Evolutionary conservation across 768 basidiomycete species (phyloP), one percentile per base, ranked within the genome.

Genomic region (Auriscalpium orientale): DNA sequence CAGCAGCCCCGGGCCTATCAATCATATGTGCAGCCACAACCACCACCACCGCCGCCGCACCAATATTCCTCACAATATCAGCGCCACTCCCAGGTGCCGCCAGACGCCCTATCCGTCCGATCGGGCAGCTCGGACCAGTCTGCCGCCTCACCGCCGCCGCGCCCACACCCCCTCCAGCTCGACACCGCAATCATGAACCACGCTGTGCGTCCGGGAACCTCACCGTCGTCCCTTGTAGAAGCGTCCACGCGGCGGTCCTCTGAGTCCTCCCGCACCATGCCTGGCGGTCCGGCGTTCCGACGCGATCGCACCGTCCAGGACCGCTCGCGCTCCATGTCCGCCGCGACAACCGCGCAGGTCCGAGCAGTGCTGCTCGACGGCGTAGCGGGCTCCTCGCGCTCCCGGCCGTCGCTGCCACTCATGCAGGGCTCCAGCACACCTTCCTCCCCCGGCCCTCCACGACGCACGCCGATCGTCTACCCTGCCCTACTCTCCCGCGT

Each of bases 401-500:
- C 72, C 72, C 20, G 71, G 72, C 53, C 67, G 66, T 21, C 40
- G 64, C 56, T 64, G 71, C 51, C 66, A 45, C 43, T 53, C 37
- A 2, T 20, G 34, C 36, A 51, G 18, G 46, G 54, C n/a, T 72
- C 62, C 75, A 68, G 64, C 67, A 66, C 55, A 71, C 62, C 47
- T 57, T 66, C 45, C 37, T 51, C 55, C 18, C 35, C 48, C 12
- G 15, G 49, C 4, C 53, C 58, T 44, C 65, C 75, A 22, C 79
- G 77, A 45, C 82, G 85, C 64, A 77, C 83, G 37, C 90, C 91
- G 28, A 76, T 87, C 45, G 86, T 98, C 52, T 97, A 98, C 73
- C 95, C 97, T n/a, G 97, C 97, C 1, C 76, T 98, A 21, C 80
- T 98, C 8, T 98, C 95, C 20, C 87, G 88, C 56, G 94, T 99